Evolutionary conservation across 805 yeast genomes (phyloP).

Genomic region (Priceomyces melissophilus): DNA sequence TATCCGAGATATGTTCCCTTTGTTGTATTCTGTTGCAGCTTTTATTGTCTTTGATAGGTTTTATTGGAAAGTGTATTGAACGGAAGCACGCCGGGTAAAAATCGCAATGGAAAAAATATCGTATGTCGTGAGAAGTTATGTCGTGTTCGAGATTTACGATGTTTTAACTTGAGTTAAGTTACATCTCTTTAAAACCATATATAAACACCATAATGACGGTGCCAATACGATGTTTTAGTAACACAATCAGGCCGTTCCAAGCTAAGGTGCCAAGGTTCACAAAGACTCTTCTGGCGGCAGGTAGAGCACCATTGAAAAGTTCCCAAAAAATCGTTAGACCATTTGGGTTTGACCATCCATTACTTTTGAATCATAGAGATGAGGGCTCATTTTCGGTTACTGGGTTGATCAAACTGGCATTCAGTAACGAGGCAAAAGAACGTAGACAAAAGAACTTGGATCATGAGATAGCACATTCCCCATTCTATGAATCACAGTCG

Average conservation of each 20-base stretch:
- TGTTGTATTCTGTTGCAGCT: no score
- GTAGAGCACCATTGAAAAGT: constrained; percentile 36
- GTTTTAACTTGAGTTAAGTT: no score
- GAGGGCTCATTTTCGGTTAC: constrained; percentile 13
- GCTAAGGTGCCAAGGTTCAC: constrained; percentile 31
- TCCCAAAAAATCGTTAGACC: constrained; percentile 32
- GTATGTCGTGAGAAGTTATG: no score
- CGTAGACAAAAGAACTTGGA: constrained; percentile 37
- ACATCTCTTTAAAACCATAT: no score
- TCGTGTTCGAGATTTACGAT: no score
- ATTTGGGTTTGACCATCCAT: constrained; percentile 34
- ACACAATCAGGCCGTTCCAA: background rate
- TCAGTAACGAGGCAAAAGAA: constrained; percentile 35
- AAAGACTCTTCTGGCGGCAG: constrained; percentile 33
- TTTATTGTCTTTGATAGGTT: no score
- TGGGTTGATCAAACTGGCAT: constrained; percentile 21
- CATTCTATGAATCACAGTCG: constrained; percentile 42
- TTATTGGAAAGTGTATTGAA: no score
- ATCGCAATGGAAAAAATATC: no score
- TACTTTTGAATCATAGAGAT: constrained; percentile 21
- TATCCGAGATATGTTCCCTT: no score
- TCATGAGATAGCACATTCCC: constrained; percentile 41
- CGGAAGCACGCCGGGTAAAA: no score
- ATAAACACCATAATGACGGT: background rate
- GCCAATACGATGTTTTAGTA: constrained; percentile 3